A percentile compares a stretch with the other conserved stretches of the same genome.
phyloP scores from a whole-genome alignment of 495 filamentous ascomycete species.

The Neurospora sp. region DNA sequence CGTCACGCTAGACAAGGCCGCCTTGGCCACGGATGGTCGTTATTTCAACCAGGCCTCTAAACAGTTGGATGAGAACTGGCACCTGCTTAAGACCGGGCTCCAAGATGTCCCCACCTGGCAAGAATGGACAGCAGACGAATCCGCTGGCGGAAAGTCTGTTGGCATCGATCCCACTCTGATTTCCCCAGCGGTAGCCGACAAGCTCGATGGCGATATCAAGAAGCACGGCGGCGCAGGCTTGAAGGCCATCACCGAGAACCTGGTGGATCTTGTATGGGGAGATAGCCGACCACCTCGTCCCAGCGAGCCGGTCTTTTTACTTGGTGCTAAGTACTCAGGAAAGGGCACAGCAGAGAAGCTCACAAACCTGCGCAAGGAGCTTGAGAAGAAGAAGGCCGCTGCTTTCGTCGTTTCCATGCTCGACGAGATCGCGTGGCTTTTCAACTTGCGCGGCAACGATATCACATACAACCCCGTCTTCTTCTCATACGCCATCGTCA shows the following conservation, averaged over 20 bases:
- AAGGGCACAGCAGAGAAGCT: conserved; percentile 80
- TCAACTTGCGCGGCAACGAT: conserved; percentile 91
- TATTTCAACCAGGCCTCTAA: conserved; percentile 97
- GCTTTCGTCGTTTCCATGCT: conserved; percentile 92
- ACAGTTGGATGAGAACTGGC: conserved; percentile 89
- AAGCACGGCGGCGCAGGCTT: conserved; percentile 74
- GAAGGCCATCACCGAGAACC: conserved; percentile 62
- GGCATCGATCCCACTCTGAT: conserved; percentile 89
- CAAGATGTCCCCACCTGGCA: conserved; percentile 96
- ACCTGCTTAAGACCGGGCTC: conserved; percentile 81
- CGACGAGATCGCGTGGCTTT: conserved; percentile 97
- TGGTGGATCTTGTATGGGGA: conserved; percentile 85
- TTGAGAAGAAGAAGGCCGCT: conserved; percentile 81
- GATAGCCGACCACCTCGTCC: conserved; percentile 61
- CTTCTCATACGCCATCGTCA: conserved; percentile 92
- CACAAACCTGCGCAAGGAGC: conserved; percentile 75
- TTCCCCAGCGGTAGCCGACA: conserved; percentile 74
- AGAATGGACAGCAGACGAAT: conserved; percentile 87
- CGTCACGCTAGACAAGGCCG: conserved; percentile 76
- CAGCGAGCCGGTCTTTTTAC: conserved; percentile 61
- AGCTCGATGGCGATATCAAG: conserved; percentile 78
- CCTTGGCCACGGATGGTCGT: conserved; percentile 87
- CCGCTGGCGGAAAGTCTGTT: conserved; percentile 74
- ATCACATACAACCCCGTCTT: conserved; percentile 99
- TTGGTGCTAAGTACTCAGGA: conserved; percentile 65